A percentile compares a stretch with the other conserved stretches of the same genome.
These are phyloP conservation scores for Saccharomycopsis fodiens DNA, from an alignment of 805 yeast genomes.

Conservation along the genomic window DNA sequence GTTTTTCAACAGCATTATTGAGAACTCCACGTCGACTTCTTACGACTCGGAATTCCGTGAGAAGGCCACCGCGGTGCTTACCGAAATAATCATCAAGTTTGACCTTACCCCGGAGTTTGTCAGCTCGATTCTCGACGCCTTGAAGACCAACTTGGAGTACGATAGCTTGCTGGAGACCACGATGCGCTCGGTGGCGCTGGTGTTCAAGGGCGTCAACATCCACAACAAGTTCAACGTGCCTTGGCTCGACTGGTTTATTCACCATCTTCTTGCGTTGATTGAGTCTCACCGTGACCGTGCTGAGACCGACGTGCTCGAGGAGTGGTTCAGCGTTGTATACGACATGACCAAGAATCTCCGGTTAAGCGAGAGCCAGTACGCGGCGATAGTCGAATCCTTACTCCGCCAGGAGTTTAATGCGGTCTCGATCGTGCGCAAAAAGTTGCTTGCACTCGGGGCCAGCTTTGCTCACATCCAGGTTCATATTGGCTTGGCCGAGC, in stretches of 20 bases:
- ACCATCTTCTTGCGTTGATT: background rate
- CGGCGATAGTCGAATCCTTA: slow-evolving; percentile 9
- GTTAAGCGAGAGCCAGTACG: background rate
- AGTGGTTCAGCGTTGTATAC: slow-evolving; percentile 19
- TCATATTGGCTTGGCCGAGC: slow-evolving; percentile 19
- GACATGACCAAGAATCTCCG: background rate
- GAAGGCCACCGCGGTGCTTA: slow-evolving; percentile 8
- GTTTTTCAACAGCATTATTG: slow-evolving; percentile 5
- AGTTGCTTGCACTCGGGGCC: slow-evolving; percentile 12
- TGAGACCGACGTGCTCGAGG: slow-evolving; percentile 11
- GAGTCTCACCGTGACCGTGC: background rate
- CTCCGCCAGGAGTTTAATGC: slow-evolving; percentile 3
- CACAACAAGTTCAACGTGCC: background rate
- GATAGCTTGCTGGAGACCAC: slow-evolving; percentile 15
- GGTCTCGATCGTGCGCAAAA: slow-evolving; percentile 4
- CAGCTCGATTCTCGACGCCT: slow-evolving; percentile 5
- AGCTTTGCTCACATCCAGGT: slow-evolving; percentile 1
- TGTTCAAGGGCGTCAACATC: background rate
- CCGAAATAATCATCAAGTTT: slow-evolving; percentile 1
- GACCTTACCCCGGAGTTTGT: background rate
- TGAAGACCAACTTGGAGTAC: slow-evolving; percentile 5
- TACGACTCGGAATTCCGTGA: slow-evolving; percentile 18
- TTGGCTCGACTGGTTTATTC: background rate
- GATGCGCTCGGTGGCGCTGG: background rate
- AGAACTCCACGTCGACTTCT: slow-evolving; percentile 7